Evolutionary conservation across 495 filamentous ascomycete genomes (phyloP), one percentile per base, ranked within the genome.

Genomic region (Trichoderma reesei): DNA sequence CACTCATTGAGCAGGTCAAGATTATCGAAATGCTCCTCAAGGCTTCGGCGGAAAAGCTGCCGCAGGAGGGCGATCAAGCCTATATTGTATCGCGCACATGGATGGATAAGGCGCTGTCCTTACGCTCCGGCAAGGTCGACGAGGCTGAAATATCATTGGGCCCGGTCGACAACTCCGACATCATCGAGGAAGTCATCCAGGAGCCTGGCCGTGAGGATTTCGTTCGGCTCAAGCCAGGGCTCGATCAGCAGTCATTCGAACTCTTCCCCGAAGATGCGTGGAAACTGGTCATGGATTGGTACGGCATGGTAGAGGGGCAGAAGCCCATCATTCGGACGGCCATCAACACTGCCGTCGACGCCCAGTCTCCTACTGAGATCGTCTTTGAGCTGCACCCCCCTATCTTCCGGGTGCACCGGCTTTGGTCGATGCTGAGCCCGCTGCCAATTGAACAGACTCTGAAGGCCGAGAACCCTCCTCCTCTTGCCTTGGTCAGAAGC

Each of bases 331-430:
- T 83, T 42, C 85, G 94, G 37, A 86, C 83, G 65, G 90, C 87
- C 18, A 88, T 91, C 75, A 88, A 96, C 72, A 91, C 85, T 37
- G 82, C 80, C 46, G 79, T 82, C 2, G 76, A 83, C 46, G 79
- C 81, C 16, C 76, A 74, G 2, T 75, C 76, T 8, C 44, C 72
- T n/a, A 73, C 82, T 33, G 92, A 96, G 63, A 72, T 96, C 9
- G 82, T 89, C 69, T 93, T 88, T 68, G 94, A 98, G 72, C 78
- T 89, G 39, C 83, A 92, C 68, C 95, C 92, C 20, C 91, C 90
- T 1, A 82, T 96, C 26, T 90, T 96, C 75, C 92, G 88, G 1
- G 83, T 98, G 51, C 84, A 95, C 67, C 91, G 92, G 66, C 78
- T 98, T 10, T 82, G 83, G 67, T 78, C 80, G 20, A 72, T 77